Base-by-base conservation (phyloP, 2,329 filamentous ascomycete genomes). In the Trichoderma afroharzianum region DNA sequence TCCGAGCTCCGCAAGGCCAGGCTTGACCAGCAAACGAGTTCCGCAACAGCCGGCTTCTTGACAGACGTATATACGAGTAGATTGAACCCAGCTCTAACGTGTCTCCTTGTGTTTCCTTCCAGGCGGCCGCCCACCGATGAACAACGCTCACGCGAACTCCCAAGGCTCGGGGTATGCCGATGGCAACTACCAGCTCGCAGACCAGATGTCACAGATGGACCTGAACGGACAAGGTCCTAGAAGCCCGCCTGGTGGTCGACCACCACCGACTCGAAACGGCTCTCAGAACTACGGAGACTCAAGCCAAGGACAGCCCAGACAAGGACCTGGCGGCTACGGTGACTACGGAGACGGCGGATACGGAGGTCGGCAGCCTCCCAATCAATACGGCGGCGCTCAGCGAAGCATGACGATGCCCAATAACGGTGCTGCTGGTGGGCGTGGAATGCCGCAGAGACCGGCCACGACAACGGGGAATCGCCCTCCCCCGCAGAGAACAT, bases 381-480 rank as follows among this genome's bases (percentile, higher is more conserved):
- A 79, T 50, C 81, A 83, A 6, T 89, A 86, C 74, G 86, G 82
- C 3, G 87, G 82, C 2, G 87, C 86, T 9, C 77, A 81, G n/a
- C 83, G 89, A 75, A 91, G 88, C 71, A 88, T 86, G 85, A 91
- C 89, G 6, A 88, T 90, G 87, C 88, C 88, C 2, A 78, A 83
- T 3, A 84, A 86, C 70, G 82, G 85, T 12, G 83, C 82, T 8
- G 80, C 82, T 61, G 78, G 21, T 3, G 47, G 79, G 21, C 83
- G 83, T 59, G 83, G 81, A 61, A 80, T 84, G 72, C 85, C 85
- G n/a, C 83, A 82, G 39, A 82, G 88, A 73, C 88, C 88, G 26
- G 85, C 87, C 26, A 90, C 88, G 6, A 84, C 88, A 4, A 83
- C 84, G 39, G 84, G 85, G 15, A 83, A 83, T 72, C 84, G 87